Evolutionary conservation across 495 filamentous ascomycete species (phyloP).

Genomic region (Xylaria palmicola): DNA sequence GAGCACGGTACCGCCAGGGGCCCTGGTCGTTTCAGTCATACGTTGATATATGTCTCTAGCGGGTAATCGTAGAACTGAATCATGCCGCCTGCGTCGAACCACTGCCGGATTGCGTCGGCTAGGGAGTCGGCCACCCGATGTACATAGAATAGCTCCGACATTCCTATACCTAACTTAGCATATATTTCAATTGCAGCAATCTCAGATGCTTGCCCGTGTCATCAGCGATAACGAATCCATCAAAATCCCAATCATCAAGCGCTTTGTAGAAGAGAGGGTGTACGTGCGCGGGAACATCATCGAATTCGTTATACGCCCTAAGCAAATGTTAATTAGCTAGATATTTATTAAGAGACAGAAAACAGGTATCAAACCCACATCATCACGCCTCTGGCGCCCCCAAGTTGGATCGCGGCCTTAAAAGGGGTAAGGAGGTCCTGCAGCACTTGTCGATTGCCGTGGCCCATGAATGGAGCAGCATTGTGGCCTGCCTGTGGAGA

Average conservation of each 20-base stretch:
- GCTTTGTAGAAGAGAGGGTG: constrained; percentile 37
- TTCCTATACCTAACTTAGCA: constrained; percentile 18
- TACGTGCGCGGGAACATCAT: constrained; percentile 36
- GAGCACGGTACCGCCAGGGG: not conserved
- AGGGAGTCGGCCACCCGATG: constrained; percentile 33
- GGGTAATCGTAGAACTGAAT: constrained; percentile 35
- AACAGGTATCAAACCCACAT: constrained; percentile 29
- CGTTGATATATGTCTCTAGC: constrained; percentile 30
- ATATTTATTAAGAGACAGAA: too few relatives aligned
- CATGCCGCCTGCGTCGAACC: constrained; percentile 41
- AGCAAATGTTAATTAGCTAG: too few relatives aligned
- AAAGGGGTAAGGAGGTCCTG: constrained; percentile 40
- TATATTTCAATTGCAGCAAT: not conserved
- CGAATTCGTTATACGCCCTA: constrained; percentile 42
- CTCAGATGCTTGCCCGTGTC: constrained; percentile 32
- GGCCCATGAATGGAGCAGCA: constrained; percentile 39
- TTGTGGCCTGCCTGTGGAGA: constrained; percentile 39
- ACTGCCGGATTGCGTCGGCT: constrained; percentile 37
- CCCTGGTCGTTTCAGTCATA: constrained; percentile 4
- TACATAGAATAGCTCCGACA: constrained; percentile 27
- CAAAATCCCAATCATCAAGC: constrained; percentile 40
- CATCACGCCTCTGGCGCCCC: constrained; percentile 41
- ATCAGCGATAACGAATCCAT: constrained; percentile 40
- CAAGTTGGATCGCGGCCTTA: constrained; percentile 40
- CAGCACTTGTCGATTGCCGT: constrained; percentile 38